Conservation (phyloP, 2,329 filamentous ascomycete genomes). For the Rutstroemia sydowiana region DNA sequence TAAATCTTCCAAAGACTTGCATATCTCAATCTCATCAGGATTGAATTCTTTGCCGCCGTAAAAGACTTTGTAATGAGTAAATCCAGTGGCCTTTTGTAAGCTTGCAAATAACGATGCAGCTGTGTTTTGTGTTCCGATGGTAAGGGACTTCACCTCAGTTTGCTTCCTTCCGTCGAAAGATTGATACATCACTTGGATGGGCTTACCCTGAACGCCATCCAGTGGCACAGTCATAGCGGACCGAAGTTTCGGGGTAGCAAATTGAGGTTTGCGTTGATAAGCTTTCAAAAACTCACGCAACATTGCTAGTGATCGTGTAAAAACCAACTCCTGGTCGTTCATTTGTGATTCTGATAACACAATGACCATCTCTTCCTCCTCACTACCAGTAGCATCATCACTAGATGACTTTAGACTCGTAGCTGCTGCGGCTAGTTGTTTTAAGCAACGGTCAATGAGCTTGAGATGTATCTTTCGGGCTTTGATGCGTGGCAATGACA, state of each 20-base stretch:
- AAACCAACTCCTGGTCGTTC: conserved; percentile 51
- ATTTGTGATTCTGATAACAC: conserved; percentile 41
- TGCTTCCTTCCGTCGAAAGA: conserved; percentile 56
- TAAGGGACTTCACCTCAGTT: conserved; percentile 53
- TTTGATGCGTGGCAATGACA: conserved; percentile 40
- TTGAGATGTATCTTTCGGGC: conserved; percentile 56
- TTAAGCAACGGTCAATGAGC: conserved; percentile 66
- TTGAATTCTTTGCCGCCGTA: conserved; percentile 60
- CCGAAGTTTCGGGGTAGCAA: conserved; percentile 50
- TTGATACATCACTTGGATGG: conserved; percentile 65
- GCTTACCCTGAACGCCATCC: conserved; percentile 51
- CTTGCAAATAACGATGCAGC: conserved; percentile 60
- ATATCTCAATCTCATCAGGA: conserved; percentile 50
- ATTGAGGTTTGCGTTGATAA: conserved; percentile 53
- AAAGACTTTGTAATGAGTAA: conserved; percentile 68
- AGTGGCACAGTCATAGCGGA: conserved; percentile 45
- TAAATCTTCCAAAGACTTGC: conserved; percentile 60
- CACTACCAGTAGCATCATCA: conserved; percentile 36
- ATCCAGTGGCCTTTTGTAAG: conserved; percentile 63
- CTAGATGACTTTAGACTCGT: conserved; percentile 44
- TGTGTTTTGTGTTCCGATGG: conserved; percentile 65
- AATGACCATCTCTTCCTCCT: conserved; percentile 47
- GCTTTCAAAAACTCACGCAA: conserved; percentile 60
- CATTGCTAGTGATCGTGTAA: conserved; percentile 61
- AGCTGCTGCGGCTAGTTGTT: conserved; percentile 60